Conservation (phyloP, 306 rosid species). For the Trifolium dubium region DNA sequence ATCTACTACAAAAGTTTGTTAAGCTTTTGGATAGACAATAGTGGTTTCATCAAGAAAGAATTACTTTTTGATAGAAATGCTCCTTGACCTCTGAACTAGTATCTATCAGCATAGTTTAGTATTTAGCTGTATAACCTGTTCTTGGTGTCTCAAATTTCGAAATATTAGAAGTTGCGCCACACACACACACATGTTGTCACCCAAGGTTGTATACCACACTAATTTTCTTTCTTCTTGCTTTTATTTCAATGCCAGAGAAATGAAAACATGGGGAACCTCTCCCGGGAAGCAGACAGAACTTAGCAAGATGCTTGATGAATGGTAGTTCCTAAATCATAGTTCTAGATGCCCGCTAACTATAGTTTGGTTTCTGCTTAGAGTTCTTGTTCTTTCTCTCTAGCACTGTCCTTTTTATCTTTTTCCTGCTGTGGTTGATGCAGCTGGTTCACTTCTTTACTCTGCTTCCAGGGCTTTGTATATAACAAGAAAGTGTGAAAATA, state of each 20-base stretch:
- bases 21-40: no score
- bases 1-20: no score
- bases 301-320: conserved; percentile 93
- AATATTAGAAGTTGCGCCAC: no score
- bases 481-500: conserved; percentile 77
- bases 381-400: conserved; percentile 1
- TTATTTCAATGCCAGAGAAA: conserved; percentile 64
- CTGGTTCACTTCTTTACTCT: conserved; percentile 30
- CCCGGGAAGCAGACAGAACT: conserved; percentile 85
- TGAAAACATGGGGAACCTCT: conserved; percentile 94
- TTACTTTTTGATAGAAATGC: no score
- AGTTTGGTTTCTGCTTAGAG: conserved; percentile 32
- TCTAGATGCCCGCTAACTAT: conserved; percentile 16
- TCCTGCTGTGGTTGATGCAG: conserved; percentile 15
- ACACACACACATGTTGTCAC: background rate
- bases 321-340: conserved; percentile 45
- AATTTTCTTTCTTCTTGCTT: background rate
- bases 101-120: no score
- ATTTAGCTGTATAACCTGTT: no score
- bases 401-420: conserved; percentile 21
- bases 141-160: no score
- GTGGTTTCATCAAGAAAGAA: no score
- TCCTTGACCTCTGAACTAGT: no score
- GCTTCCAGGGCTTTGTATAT: conserved; percentile 80
- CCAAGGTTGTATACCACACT: conserved; percentile 32